These are phyloP conservation scores for Fusarium nematophilum DNA, from an alignment of 2,329 filamentous ascomycete species.

Conservation along the genomic window DNA sequence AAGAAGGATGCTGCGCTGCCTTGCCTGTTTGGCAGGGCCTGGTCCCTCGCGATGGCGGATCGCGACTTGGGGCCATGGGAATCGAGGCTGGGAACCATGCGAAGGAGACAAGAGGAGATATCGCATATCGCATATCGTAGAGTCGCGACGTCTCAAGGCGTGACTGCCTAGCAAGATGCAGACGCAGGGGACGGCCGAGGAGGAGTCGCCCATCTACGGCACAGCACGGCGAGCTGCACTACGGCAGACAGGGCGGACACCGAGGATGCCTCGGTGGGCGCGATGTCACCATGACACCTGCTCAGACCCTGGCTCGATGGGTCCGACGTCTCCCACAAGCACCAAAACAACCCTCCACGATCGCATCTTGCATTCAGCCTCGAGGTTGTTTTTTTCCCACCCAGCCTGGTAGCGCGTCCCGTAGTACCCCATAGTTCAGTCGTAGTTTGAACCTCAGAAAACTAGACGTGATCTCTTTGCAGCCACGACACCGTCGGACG, in stretches of 20 bases:
- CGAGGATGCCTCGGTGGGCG: constrained; percentile 16
- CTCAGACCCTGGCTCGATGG: constrained; percentile 39
- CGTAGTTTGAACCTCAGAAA: too few species aligned
- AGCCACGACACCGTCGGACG: constrained; percentile 24
- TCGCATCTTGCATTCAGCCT: constrained; percentile 35
- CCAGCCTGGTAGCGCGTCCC: too few species aligned
- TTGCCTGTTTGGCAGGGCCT: constrained; percentile 8
- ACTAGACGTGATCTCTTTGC: constrained; percentile 11
- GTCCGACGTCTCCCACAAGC: constrained; percentile 40
- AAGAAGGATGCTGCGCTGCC: constrained; percentile 4
- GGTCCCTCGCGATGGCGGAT: constrained; percentile 33
- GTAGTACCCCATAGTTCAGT: too few species aligned
- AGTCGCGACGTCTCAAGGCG: constrained; percentile 27
- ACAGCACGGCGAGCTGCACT: too few species aligned
- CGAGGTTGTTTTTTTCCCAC: constrained; percentile 18
- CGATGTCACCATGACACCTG: constrained; percentile 42
- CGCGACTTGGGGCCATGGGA: constrained; percentile 24
- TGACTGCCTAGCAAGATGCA: constrained; percentile 26
- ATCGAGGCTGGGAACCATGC: constrained; percentile 32
- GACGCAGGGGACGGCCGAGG: constrained; percentile 32
- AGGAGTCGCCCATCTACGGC: constrained; percentile 11
- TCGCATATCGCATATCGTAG: constrained; percentile 22
- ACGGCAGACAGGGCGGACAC: constrained; percentile 4
- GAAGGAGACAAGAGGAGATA: constrained; percentile 39
- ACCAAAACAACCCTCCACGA: constrained; percentile 35